phyloP scores from a whole-genome alignment of 2,329 filamentous ascomycete species.

The Westerdykella aurantiaca region DNA sequence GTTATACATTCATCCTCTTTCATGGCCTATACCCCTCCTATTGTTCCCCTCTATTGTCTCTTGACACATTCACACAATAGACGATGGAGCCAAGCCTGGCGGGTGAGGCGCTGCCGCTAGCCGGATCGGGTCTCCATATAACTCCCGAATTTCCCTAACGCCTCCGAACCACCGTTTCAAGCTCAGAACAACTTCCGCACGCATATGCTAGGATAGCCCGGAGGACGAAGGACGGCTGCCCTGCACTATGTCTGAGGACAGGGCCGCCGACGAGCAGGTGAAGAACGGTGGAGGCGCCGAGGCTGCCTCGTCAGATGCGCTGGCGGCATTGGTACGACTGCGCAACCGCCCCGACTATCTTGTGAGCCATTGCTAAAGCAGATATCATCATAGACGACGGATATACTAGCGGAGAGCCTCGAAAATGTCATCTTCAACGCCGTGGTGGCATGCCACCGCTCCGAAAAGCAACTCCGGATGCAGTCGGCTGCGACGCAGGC shows the following conservation, averaged over 20 bases:
- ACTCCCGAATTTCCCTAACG: conserved; percentile 13
- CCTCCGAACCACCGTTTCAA: conserved; percentile 18
- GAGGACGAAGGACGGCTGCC: conserved; percentile 11
- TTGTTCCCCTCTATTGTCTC: too few species aligned
- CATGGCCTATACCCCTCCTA: too few species aligned
- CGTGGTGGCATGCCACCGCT: conserved; percentile 66
- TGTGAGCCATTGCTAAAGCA: conserved; percentile 22
- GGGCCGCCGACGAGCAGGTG: conserved; percentile 23
- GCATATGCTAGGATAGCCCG: conserved; percentile 12
- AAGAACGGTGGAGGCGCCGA: conserved; percentile 22
- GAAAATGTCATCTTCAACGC: conserved; percentile 73
- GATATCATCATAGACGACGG: conserved; percentile 20
- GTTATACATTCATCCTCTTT: too few species aligned
- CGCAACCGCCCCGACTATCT: conserved; percentile 6
- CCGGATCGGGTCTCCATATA: conserved; percentile 4
- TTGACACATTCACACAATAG: too few species aligned
- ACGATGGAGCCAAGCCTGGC: conserved; percentile 1
- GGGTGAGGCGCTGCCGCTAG: conserved; percentile 8
- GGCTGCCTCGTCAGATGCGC: conserved; percentile 21
- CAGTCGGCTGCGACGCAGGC: conserved; percentile 51
- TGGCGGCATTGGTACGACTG: conserved; percentile 29
- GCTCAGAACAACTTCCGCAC: conserved; percentile 2
- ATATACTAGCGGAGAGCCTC: conserved; percentile 66
- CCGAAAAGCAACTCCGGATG: conserved; percentile 69
- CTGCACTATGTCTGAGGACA: conserved; percentile 36